Conservation (phyloP, 2,329 filamentous ascomycete species). For the Colletotrichum falcatum region DNA sequence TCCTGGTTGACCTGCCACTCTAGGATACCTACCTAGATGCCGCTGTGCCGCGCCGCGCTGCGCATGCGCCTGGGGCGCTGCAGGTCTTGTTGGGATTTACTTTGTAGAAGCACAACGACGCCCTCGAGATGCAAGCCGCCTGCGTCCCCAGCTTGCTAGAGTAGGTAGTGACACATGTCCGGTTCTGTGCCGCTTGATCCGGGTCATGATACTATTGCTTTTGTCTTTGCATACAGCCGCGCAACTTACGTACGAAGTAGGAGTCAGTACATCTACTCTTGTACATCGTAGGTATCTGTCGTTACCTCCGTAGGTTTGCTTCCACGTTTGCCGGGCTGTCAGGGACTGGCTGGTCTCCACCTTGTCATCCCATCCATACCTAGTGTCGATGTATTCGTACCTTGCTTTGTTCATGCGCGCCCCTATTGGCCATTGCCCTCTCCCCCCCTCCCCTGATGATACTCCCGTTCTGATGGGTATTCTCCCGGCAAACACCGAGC, state of each 20-base stretch:
- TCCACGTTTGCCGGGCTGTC: not conserved
- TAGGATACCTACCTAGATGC: not conserved
- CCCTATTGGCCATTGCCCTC: constrained; percentile 24
- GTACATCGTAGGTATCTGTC: too few relatives aligned
- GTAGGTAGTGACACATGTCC: not conserved
- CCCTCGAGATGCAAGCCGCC: not conserved
- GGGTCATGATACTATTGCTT: not conserved
- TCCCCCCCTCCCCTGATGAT: constrained; percentile 23
- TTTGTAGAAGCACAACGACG: constrained; percentile 4
- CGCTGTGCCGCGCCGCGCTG: not conserved
- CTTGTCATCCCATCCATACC: not conserved
- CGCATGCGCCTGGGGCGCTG: not conserved
- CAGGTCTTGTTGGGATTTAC: constrained; percentile 9
- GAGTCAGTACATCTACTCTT: not conserved
- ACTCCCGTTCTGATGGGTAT: constrained; percentile 28
- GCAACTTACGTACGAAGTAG: too few relatives aligned
- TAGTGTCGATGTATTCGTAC: not conserved
- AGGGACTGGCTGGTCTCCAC: not conserved
- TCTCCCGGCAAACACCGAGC: constrained; percentile 34
- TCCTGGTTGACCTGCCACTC: not conserved
- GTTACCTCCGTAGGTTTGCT: not conserved
- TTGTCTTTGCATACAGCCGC: not conserved
- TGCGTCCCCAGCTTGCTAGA: not conserved
- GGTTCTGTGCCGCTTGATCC: too few relatives aligned
- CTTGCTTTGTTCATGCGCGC: constrained; percentile 6